Evolutionary conservation across 768 basidiomycete species (phyloP).

Genomic region (Amanita muscaria): DNA sequence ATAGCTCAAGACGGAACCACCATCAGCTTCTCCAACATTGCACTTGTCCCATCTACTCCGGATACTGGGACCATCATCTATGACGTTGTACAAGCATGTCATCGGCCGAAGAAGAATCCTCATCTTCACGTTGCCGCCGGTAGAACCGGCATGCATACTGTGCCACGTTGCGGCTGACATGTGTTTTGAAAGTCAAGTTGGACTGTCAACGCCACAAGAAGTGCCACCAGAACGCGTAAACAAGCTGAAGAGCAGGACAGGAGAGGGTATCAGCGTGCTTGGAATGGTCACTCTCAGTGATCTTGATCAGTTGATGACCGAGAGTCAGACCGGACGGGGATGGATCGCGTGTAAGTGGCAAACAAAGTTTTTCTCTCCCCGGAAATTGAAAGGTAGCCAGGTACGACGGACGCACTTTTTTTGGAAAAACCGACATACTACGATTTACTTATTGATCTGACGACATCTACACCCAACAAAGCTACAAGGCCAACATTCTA

Average conservation of each 20-base stretch:
- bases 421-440: slow-evolving; percentile 73
- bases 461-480: slow-evolving; percentile 53
- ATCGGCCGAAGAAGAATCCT: slow-evolving; percentile 68
- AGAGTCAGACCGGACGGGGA: slow-evolving; percentile 52
- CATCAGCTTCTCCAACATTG: slow-evolving; percentile 42
- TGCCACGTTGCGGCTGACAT: slow-evolving; percentile 59
- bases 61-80: slow-evolving; percentile 67
- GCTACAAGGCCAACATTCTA: slow-evolving; percentile 60
- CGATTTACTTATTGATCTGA: slow-evolving; percentile 75
- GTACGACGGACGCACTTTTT: slow-evolving; percentile 79
- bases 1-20: slow-evolving; percentile 21
- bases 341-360: slow-evolving; percentile 69
- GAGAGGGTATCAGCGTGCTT: slow-evolving; percentile 54
- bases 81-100: slow-evolving; percentile 75
- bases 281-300: slow-evolving; percentile 78
- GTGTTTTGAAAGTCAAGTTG: slow-evolving; percentile 35
- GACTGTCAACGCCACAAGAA: slow-evolving; percentile 11
- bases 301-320: slow-evolving; percentile 49
- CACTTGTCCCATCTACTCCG: slow-evolving; percentile 71
- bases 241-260: slow-evolving; percentile 30
- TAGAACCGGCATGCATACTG: slow-evolving; percentile 70
- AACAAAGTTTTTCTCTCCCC: not conserved
- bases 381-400: slow-evolving; percentile 22
- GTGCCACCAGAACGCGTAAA: slow-evolving; percentile 5
- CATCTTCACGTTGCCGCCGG: slow-evolving; percentile 72